Base-by-base conservation (phyloP, 176 grass and related monocot species). In the Musa acuminata region DNA sequence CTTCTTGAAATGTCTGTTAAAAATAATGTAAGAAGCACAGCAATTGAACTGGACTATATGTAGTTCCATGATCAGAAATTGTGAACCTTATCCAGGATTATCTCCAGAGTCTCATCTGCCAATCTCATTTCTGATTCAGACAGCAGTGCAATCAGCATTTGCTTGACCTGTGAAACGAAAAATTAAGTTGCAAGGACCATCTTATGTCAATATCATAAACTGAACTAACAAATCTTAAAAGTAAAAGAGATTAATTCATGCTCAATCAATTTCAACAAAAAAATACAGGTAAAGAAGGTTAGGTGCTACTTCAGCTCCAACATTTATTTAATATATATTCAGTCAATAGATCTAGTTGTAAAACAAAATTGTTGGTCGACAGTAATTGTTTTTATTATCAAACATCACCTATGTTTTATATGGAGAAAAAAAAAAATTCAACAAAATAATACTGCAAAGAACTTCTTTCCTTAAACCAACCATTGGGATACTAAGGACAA, bases 61-160 rank as follows among this genome's bases (percentile, higher is more conserved):
- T 29, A 43, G 35, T 43, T 43, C 35, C 9, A 69, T 25, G 13
- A 22, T 8, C 51, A 14, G 19, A 75, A 23, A 11, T 76, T 23
- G 55, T 62, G 84, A 87, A 98, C 95, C 95, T 93, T 98, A 73
- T 98, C 90, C 73, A 98, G 71, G 78, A 98, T 98, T 58, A 87
- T 82, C 75, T 98, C 95, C 17, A 98, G 79, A 69, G 89, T 93
- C 49, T 98, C 95, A 66, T 89, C 90, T 53, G 90, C 87, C 73
- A 98, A 87, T 73, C 86, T 90, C 95, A 98, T 93, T 57, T 93
- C 94, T 75, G 90, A 93, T 91, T 98, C 95, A 14, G 83, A 86
- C 80, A 98, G 66, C 85, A 98, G 88, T 63, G 90, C 90, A 87
- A 93, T 87, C 62, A 98, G 73, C 88, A 98, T 93, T 75, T 98